These are phyloP conservation scores for Saururus chinensis DNA, from an alignment of 164 flowering plant species.

Conservation along the genomic window DNA sequence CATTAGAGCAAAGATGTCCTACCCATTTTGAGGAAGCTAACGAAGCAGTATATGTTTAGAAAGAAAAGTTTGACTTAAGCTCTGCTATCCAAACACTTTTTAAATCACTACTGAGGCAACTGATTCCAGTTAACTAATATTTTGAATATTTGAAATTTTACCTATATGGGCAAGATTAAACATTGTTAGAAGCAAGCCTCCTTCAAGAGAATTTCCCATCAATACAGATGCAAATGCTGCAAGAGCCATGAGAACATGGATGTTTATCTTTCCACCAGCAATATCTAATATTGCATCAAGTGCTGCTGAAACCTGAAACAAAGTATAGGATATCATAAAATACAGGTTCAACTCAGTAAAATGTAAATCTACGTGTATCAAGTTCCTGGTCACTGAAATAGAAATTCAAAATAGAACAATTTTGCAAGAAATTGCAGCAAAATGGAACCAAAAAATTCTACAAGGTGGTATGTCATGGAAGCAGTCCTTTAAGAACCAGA, in stretches of 20 bases:
- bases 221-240: conserved; percentile 93
- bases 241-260: conserved; percentile 95
- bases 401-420: not conserved
- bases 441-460: not conserved
- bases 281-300: conserved; percentile 84
- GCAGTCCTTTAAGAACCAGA: not conserved
- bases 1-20: too few species aligned
- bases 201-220: conserved; percentile 95
- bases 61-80: too few species aligned
- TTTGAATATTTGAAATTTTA: conserved; percentile 10
- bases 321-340: not conserved
- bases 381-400: not conserved
- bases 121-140: too few species aligned
- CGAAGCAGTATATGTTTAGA: too few species aligned
- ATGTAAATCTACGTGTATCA: too few species aligned
- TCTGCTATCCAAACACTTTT: too few species aligned
- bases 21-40: too few species aligned
- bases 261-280: conserved; percentile 82
- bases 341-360: not conserved
- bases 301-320: conserved; percentile 65
- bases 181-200: conserved; percentile 95
- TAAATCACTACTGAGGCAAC: too few species aligned
- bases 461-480: not conserved
- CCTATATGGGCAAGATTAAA: conserved; percentile 98
- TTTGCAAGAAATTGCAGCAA: not conserved